Evolutionary conservation across 2,329 filamentous ascomycete genomes (phyloP).

Genomic region (Chaetomiaceae sp.): DNA sequence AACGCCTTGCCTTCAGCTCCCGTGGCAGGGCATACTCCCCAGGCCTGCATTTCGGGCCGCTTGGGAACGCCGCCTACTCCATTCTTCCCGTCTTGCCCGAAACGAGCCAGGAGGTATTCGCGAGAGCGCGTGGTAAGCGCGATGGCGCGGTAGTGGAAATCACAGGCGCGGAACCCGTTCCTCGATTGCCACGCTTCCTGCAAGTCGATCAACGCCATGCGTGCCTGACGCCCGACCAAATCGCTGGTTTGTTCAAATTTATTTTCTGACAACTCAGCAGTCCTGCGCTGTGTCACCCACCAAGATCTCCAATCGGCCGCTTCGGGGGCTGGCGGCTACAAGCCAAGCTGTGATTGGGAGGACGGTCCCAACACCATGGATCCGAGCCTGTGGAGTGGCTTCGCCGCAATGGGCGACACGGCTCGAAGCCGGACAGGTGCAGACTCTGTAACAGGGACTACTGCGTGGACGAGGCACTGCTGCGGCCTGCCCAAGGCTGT

Average conservation of each 20-base stretch:
- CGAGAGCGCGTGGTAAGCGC: background rate
- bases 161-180: too few species aligned
- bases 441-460: background rate
- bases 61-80: background rate
- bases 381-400: constrained; percentile 2
- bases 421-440: background rate
- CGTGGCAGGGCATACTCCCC: background rate
- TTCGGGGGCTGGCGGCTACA: constrained; percentile 18
- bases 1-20: background rate
- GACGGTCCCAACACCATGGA: constrained; percentile 12
- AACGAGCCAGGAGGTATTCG: background rate
- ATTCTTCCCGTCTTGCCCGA: too few species aligned
- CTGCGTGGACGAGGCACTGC: constrained; percentile 3
- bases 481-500: constrained; percentile 9
- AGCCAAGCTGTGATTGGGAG: constrained; percentile 16
- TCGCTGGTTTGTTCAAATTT: background rate
- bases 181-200: too few species aligned
- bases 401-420: constrained; percentile 3
- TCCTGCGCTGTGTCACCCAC: background rate
- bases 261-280: background rate
- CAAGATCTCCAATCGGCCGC: constrained; percentile 3
- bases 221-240: too few species aligned
- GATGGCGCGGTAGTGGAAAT: too few species aligned
- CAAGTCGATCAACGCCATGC: too few species aligned
- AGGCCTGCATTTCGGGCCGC: background rate